A percentile compares a stretch with the other conserved stretches of the same genome.
Evolutionary conservation across 176 grass and related monocot genomes (phyloP).

Genomic region (Triticum turgidum): DNA sequence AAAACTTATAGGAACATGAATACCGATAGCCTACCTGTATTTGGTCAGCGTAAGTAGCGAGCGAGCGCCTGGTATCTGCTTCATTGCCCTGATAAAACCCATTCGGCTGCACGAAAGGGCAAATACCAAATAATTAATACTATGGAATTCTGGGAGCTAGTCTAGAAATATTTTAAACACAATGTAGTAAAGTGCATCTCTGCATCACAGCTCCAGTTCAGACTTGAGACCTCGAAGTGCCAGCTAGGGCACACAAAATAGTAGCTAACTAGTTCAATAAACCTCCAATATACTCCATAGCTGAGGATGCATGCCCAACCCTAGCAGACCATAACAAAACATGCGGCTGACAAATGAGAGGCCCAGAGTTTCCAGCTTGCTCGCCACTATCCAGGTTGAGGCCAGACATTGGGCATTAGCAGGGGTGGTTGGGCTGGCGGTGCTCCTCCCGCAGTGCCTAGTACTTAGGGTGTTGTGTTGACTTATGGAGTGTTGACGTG

Average conservation of each 20-base stretch:
- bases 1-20: constrained; percentile 24
- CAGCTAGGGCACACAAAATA: not conserved
- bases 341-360: not conserved
- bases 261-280: constrained; percentile 6
- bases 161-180: not conserved
- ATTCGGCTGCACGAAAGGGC: constrained; percentile 67
- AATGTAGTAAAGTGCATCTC: not conserved
- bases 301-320: not conserved
- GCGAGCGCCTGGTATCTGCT: constrained; percentile 53
- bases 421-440: not conserved
- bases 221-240: not conserved
- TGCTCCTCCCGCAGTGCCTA: not conserved
- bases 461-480: not conserved
- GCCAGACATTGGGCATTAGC: not conserved
- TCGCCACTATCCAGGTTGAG: not conserved
- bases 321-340: not conserved
- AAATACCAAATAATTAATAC: constrained; percentile 22
- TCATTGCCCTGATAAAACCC: constrained; percentile 83
- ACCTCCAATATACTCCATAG: not conserved
- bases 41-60: constrained; percentile 68
- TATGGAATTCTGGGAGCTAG: not conserved
- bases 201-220: constrained; percentile 6
- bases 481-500: not conserved
- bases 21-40: constrained; percentile 66
- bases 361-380: not conserved